Evolutionary conservation across 2,329 filamentous ascomycete species (phyloP).

Genomic region (Microcera coccophila): DNA sequence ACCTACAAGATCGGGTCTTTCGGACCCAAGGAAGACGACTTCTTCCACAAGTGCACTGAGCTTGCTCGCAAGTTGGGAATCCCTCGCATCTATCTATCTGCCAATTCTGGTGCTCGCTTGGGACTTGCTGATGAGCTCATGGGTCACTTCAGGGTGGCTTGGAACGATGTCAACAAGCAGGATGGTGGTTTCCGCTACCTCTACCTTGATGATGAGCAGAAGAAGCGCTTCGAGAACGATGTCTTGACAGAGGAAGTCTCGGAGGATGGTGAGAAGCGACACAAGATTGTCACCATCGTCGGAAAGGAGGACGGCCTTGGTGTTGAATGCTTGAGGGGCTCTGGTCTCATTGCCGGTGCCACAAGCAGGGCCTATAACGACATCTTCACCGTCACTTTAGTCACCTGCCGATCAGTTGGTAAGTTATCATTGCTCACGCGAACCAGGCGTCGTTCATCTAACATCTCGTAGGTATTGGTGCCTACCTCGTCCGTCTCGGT

Average conservation of each 20-base stretch:
- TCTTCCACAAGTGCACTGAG: conserved; percentile 99
- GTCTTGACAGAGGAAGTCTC: conserved; percentile 76
- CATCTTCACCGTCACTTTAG: conserved; percentile 96
- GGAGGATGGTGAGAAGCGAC: conserved; percentile 82
- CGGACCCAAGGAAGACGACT: conserved; percentile 91
- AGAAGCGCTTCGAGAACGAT: conserved; percentile 76
- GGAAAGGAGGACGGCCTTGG: conserved; percentile 93
- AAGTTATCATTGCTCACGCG: conserved; percentile 30
- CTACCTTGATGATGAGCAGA: conserved; percentile 82
- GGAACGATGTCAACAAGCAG: conserved; percentile 79
- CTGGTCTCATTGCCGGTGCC: conserved; percentile 95
- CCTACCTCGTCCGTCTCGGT: conserved; percentile 95
- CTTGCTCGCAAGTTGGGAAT: conserved; percentile 91
- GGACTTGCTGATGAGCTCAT: conserved; percentile 96
- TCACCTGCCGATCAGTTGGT: conserved; percentile 97
- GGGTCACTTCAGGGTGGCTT: conserved; percentile 93
- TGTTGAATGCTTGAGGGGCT: conserved; percentile 95
- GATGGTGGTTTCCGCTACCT: conserved; percentile 95
- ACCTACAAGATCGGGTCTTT: conserved; percentile 99
- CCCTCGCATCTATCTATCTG: conserved; percentile 94
- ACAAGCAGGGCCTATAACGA: conserved; percentile 97
- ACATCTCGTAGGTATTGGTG: conserved; percentile 70
- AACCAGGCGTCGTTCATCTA: conserved; percentile 28
- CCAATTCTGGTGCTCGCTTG: conserved; percentile 96
- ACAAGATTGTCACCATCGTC: conserved; percentile 91